Percentiles rank a stretch among this genome's conserved stretches.
These are phyloP conservation scores for Phoma sp. DNA, from an alignment of 2,329 filamentous ascomycete genomes.

Conservation along the genomic window DNA sequence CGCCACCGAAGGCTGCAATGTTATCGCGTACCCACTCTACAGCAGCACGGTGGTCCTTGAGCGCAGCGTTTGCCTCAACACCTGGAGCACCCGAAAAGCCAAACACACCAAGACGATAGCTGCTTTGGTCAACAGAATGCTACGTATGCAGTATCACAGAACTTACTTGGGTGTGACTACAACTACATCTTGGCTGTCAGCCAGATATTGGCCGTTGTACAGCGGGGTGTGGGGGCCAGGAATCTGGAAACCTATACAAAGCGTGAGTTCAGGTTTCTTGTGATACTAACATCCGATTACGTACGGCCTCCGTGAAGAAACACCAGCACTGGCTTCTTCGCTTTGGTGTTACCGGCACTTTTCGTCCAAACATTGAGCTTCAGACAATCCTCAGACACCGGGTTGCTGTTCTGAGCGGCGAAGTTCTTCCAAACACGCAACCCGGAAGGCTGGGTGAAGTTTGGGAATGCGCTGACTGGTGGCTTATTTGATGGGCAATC, in stretches of 20 bases:
- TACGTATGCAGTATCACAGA: no score
- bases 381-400: conserved; percentile 38
- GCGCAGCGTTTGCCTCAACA: conserved; percentile 46
- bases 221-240: conserved; percentile 35
- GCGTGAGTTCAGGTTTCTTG: conserved; percentile 1
- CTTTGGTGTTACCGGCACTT: conserved; percentile 15
- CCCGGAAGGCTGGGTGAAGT: conserved; percentile 36
- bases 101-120: conserved; percentile 50
- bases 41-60: conserved; percentile 38
- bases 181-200: conserved; percentile 38
- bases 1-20: conserved; percentile 51
- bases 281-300: not conserved
- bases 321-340: conserved; percentile 39
- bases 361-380: conserved; percentile 43
- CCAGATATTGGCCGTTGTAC: conserved; percentile 39
- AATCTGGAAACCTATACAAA: conserved; percentile 29
- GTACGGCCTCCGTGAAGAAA: conserved; percentile 41
- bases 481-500: conserved; percentile 37
- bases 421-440: conserved; percentile 38
- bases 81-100: conserved; percentile 49
- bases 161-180: conserved; percentile 39
- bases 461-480: conserved; percentile 32
- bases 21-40: conserved; percentile 53
- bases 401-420: conserved; percentile 33
- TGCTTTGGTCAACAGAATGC: conserved; percentile 6